Base-by-base conservation (phyloP, 441 rosid species). In the Aquilaria agallochum region DNA sequence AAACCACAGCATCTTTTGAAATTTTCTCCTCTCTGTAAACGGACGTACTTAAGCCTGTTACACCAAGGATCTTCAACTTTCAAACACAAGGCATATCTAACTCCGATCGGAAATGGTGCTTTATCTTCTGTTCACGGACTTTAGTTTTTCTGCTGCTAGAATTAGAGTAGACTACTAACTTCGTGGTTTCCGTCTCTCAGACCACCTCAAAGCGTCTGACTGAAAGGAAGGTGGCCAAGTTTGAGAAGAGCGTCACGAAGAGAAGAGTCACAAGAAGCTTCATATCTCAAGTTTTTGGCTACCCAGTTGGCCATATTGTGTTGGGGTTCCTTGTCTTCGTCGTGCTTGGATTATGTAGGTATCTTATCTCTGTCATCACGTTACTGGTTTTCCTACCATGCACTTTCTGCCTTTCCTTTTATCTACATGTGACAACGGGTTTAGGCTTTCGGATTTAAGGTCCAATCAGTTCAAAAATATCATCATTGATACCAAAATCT, bases 331-430 rank as follows among this genome's bases (percentile, higher is more conserved):
- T 75, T 8, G 56, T 75, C 63, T 78, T 78, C 31, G 79, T 75
- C 45, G 77, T 72, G 5, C 50, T 72, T 10, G 81, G 81, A 46
- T 77, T 77, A 67, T 72, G 82, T 75, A 74, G 15, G 65, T 20
- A 48, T 49, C 27, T 13, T 14, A 55, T 45, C 59, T 31, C 44
- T 34, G 34, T n/a, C 5, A 42, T 2, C 13, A 6, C 42, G 7
- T 31, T 13, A 12, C 34, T 32, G 12, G 50, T 5, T 12, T 12
- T 55, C 8, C n/a, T 1, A 13, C 11, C 14, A 32, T 49, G 15
- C 14, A 50, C 20, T 50, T 3, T 6, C 4, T 51, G 54, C 54
- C n/a, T 11, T 11, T 9, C 14, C n/a, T 15, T 20, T 20, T 3
- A 5, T 9, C 51, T 48, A 11, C 11, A 48, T 48, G 14, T 52